Evolutionary conservation across 228 moss, liverwort and hornwort species (phyloP).

Genomic region (Sphagnum magellanicum): DNA sequence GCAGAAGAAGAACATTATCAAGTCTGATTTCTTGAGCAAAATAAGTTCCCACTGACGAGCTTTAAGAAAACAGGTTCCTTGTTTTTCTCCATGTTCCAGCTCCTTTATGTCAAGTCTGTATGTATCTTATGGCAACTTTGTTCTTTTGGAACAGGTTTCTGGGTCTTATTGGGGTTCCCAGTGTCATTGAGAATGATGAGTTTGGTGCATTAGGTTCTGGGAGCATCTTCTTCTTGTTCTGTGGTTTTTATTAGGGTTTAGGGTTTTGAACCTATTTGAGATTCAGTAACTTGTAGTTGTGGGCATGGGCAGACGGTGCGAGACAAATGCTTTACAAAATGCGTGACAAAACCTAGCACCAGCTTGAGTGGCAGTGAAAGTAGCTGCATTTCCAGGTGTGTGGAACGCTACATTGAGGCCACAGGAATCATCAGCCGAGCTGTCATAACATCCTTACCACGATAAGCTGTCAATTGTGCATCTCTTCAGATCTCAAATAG

Average conservation of each 20-base stretch:
- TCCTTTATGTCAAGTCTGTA: too few relatives aligned
- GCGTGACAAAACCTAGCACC: slow-evolving; percentile 86
- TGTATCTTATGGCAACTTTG: background rate
- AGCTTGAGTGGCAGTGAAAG: slow-evolving; percentile 89
- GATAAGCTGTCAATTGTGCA: slow-evolving; percentile 17
- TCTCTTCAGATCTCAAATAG: background rate
- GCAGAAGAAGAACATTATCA: background rate
- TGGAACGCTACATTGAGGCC: slow-evolving; percentile 98
- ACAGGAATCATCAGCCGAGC: slow-evolving; percentile 93
- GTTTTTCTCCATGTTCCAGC: too few relatives aligned
- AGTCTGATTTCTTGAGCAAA: background rate
- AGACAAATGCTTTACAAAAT: slow-evolving; percentile 92
- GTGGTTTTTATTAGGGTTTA: background rate
- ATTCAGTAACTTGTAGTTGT: background rate
- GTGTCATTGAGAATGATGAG: background rate
- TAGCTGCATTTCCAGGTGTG: slow-evolving; percentile 93
- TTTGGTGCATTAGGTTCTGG: background rate
- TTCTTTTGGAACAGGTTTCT: background rate
- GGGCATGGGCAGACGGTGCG: slow-evolving; percentile 65
- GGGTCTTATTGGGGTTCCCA: background rate
- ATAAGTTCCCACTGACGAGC: too few relatives aligned
- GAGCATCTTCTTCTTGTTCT: too few relatives aligned
- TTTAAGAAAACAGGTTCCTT: too few relatives aligned
- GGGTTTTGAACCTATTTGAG: background rate
- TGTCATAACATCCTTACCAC: slow-evolving; percentile 75